phyloP scores from a whole-genome alignment of 495 filamentous ascomycete species.

The Penicillium lividum region DNA sequence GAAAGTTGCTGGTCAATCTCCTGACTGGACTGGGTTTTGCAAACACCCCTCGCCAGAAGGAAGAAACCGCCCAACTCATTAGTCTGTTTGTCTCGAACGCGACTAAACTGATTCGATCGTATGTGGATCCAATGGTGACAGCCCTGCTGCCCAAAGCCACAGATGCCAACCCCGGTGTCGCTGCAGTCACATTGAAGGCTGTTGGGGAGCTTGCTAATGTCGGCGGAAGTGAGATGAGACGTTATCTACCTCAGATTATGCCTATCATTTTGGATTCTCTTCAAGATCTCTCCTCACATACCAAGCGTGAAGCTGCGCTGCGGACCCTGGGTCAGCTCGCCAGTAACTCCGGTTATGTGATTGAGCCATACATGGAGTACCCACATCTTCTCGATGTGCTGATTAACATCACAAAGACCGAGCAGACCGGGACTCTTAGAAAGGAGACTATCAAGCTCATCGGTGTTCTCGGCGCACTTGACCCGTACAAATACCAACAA shows the following conservation, averaged over 20 bases:
- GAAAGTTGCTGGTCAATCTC: conserved; percentile 93
- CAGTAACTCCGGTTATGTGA: conserved; percentile 95
- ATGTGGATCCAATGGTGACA: conserved; percentile 91
- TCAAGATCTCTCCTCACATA: conserved; percentile 85
- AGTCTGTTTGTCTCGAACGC: conserved; percentile 89
- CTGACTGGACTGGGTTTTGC: conserved; percentile 94
- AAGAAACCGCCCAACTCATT: conserved; percentile 91
- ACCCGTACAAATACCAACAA: conserved; percentile 91
- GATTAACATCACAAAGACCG: conserved; percentile 89
- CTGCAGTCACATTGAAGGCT: conserved; percentile 87
- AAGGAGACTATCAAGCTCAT: conserved; percentile 95
- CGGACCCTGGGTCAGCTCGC: conserved; percentile 89
- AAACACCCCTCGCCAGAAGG: conserved; percentile 88
- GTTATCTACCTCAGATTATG: conserved; percentile 88
- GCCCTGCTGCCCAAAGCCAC: conserved; percentile 85
- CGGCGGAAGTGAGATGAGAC: conserved; percentile 85
- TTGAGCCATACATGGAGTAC: conserved; percentile 92
- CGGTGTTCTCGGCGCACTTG: conserved; percentile 92
- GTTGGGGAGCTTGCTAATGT: conserved; percentile 92
- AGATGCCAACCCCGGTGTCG: conserved; percentile 81
- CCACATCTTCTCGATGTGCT: conserved; percentile 89
- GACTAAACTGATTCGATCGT: conserved; percentile 86
- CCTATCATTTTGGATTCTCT: conserved; percentile 88
- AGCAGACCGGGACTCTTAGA: conserved; percentile 76
- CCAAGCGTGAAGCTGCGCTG: conserved; percentile 87